These are phyloP conservation scores for Aureobasidium leucospermi DNA, from an alignment of 2,329 filamentous ascomycete genomes.

Conservation along the genomic window DNA sequence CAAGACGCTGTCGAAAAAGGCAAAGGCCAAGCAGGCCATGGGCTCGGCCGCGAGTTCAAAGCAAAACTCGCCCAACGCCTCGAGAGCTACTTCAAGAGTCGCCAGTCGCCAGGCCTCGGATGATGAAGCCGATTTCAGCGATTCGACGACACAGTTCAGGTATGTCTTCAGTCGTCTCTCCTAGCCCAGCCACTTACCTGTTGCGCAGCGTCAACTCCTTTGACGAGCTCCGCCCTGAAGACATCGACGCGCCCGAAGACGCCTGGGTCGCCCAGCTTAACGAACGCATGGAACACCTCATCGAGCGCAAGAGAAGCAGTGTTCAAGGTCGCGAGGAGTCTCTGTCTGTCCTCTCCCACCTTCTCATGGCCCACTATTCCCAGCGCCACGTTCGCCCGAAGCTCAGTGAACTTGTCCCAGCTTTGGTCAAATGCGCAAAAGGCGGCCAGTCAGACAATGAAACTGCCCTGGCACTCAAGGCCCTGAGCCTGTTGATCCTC, in stretches of 20 bases:
- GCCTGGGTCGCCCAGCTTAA: slow-evolving; percentile 57
- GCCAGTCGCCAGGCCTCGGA: slow-evolving; percentile 58
- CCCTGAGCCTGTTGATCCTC: slow-evolving; percentile 62
- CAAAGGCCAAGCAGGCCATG: slow-evolving; percentile 45
- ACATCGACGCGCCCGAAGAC: slow-evolving; percentile 41
- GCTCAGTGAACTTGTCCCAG: slow-evolving; percentile 54
- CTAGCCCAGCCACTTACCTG: not conserved
- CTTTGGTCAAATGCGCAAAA: slow-evolving; percentile 64
- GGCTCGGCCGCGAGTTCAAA: slow-evolving; percentile 51
- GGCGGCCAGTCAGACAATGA: slow-evolving; percentile 62
- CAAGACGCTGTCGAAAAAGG: slow-evolving; percentile 66
- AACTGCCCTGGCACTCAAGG: slow-evolving; percentile 61
- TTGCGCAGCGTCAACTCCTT: slow-evolving; percentile 53
- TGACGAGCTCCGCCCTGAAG: slow-evolving; percentile 54
- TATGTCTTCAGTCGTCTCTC: slow-evolving; percentile 23
- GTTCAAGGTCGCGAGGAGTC: slow-evolving; percentile 61
- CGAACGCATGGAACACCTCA: slow-evolving; percentile 62
- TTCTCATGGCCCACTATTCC: slow-evolving; percentile 62
- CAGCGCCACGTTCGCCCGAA: slow-evolving; percentile 53
- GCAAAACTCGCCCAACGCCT: slow-evolving; percentile 49
- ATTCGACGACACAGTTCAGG: slow-evolving; percentile 50
- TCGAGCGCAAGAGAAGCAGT: slow-evolving; percentile 72
- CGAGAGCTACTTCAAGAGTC: slow-evolving; percentile 52
- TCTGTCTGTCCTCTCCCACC: slow-evolving; percentile 54
- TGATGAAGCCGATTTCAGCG: slow-evolving; percentile 52